These are phyloP conservation scores for Lentinula raphanica DNA, from an alignment of 768 basidiomycete genomes.

Conservation along the genomic window DNA sequence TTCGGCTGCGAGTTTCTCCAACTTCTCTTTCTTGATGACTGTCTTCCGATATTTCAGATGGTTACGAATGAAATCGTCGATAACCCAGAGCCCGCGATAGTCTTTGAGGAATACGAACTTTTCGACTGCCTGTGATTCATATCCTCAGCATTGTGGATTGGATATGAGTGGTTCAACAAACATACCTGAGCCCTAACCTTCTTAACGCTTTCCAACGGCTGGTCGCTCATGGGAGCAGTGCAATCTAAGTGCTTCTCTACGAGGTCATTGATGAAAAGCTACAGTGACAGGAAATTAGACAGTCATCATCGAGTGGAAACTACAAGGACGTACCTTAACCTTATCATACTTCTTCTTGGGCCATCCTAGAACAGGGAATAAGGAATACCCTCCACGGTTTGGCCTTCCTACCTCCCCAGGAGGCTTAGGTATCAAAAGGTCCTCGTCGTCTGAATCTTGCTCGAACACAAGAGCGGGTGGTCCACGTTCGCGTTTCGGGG, in stretches of 20 bases:
- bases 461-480: background rate
- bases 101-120: background rate
- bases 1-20: background rate
- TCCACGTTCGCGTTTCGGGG: background rate
- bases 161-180: too few relatives aligned
- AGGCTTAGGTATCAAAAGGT: constrained; percentile 15
- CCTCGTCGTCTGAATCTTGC: background rate
- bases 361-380: constrained; percentile 11
- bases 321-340: constrained; percentile 17
- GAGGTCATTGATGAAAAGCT: background rate
- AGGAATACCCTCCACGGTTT: constrained; percentile 13
- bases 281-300: too few relatives aligned
- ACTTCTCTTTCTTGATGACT: background rate
- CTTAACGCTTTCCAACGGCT: background rate
- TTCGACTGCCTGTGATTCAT: background rate
- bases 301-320: background rate
- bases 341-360: constrained; percentile 6
- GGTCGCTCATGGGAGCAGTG: background rate
- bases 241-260: background rate
- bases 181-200: background rate
- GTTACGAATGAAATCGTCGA: background rate
- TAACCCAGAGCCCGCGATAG: background rate
- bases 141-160: too few relatives aligned
- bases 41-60: background rate
- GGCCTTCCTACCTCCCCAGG: constrained; percentile 11